Evolutionary conservation across 371 early-diverging fungal genomes (phyloP).

Genomic region (Mortierella sp.): DNA sequence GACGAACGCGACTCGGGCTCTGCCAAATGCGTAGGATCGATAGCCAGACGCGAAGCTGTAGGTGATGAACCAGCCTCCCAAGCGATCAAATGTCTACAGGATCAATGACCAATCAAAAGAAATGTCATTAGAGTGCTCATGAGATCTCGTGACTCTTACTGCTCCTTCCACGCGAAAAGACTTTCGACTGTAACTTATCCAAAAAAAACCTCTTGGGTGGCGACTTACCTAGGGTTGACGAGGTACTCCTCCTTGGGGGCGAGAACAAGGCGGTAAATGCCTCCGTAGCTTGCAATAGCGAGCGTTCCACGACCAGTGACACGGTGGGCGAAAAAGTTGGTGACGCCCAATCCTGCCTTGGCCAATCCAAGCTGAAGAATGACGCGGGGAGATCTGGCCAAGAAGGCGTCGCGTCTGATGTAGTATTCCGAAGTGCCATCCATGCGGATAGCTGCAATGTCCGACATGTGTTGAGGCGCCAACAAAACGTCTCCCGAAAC

Average conservation of each 20-base stretch:
- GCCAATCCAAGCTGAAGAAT: constrained; percentile 67
- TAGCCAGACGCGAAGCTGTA: constrained; percentile 25
- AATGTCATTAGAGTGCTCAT: neutral
- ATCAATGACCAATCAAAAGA: neutral
- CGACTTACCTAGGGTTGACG: constrained; percentile 75
- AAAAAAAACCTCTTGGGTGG: neutral
- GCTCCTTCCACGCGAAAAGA: no score
- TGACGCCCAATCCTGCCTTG: constrained; percentile 67
- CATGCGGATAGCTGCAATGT: constrained; percentile 74
- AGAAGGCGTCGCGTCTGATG: constrained; percentile 76
- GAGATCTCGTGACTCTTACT: no score
- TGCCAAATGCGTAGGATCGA: constrained; percentile 29
- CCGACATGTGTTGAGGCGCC: constrained; percentile 75
- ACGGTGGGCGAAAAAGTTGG: constrained; percentile 73
- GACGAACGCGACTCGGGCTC: constrained; percentile 43
- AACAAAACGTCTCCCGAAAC: constrained; percentile 77
- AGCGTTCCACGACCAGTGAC: constrained; percentile 79
- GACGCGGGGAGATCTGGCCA: constrained; percentile 78
- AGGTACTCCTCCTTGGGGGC: constrained; percentile 78
- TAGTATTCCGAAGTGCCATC: constrained; percentile 74
- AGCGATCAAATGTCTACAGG: constrained; percentile 49
- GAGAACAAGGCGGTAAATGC: constrained; percentile 79
- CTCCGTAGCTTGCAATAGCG: constrained; percentile 80
- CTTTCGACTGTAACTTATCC: no score
- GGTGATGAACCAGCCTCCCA: constrained; percentile 67